A percentile compares a stretch with the other conserved stretches of the same genome.
phyloP scores from a whole-genome alignment of 768 basidiomycete genomes.

The Piloderma croceum region DNA sequence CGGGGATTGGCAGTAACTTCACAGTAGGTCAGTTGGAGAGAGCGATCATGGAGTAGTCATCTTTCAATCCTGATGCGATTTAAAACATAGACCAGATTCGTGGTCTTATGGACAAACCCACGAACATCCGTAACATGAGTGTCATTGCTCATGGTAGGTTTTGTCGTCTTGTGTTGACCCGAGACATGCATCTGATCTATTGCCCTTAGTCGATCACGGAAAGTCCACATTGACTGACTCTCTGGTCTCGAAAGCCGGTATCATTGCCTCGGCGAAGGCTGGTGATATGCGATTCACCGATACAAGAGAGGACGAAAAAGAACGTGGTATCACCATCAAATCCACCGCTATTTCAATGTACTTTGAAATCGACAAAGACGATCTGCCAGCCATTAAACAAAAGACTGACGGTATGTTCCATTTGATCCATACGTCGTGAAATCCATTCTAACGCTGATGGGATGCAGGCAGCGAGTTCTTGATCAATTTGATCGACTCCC shows the following conservation, averaged over 20 bases:
- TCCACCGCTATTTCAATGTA: conserved; percentile 99
- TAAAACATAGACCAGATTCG: conserved; percentile 71
- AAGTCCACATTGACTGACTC: conserved; percentile 99
- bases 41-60: neutral
- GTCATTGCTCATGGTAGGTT: conserved; percentile 83
- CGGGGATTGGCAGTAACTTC: conserved; percentile 62
- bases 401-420: conserved; percentile 75
- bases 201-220: conserved; percentile 88
- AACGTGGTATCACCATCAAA: conserved; percentile 99
- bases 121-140: conserved; percentile 94
- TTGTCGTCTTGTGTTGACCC: conserved; percentile 9
- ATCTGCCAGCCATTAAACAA: conserved; percentile 80
- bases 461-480: conserved; percentile 84
- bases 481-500: conserved; percentile 99
- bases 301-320: conserved; percentile 96
- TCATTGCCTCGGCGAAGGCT: conserved; percentile 90
- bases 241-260: conserved; percentile 98
- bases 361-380: conserved; percentile 92
- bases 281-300: conserved; percentile 97
- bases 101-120: conserved; percentile 81
- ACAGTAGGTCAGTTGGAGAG: conserved; percentile 61
- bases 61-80: conserved; percentile 9
- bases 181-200: conserved; percentile 12
- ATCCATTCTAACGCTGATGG: conserved; percentile 4
- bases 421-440: conserved; percentile 8